Evolutionary conservation across 768 basidiomycete genomes (phyloP), one percentile per base, ranked within the genome.

Genomic region (Agaricus blazei): DNA sequence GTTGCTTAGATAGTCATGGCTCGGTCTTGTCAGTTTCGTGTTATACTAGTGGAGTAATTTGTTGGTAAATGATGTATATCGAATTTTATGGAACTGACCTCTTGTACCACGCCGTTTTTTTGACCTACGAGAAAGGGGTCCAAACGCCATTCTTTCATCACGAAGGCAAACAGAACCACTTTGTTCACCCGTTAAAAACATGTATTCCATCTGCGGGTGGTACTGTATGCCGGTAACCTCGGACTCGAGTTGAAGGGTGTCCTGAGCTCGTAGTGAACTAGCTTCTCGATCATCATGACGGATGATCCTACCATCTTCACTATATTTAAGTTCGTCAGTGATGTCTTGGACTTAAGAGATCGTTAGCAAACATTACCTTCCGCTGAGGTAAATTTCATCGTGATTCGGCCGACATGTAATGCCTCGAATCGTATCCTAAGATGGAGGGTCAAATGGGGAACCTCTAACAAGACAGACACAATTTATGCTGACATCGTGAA

Each of bases 141-240:
- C 84, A 66, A 90, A 91, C 0, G 86, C 80, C 85, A 89, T 90
- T 11, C 89, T 75, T 14, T 72, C 69, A 66, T 92, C 89, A 14
- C 87, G 80, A 54, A 92, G 78, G 60, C 77, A 82, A 3, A 90
- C 83, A 24, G 69, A 67, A 3, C 89, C 88, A 14, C 63, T 67
- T 9, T 64, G 70, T 58, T 89, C 85, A 54, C 83, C 80, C 3
- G 84, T 87, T 4, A 77, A 78, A 59, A 92, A 90, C 47, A 90
- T 64, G 60, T 89, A 75, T 37, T 85, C 81, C 73, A 85, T 81
- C 29, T 58, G 63, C 11, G 90, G 90, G 63, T 92, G 87, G 51
- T 78, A 84, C 60, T 83, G 77, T 4, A 85, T 79, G 40, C 81
- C 79, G 0, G 85, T 85, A 51, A 87, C 80, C 62, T 87, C 85